Evolutionary conservation across 768 basidiomycete species (phyloP), one percentile per base, ranked within the genome.

Genomic region (Boletus pseudopeckii): DNA sequence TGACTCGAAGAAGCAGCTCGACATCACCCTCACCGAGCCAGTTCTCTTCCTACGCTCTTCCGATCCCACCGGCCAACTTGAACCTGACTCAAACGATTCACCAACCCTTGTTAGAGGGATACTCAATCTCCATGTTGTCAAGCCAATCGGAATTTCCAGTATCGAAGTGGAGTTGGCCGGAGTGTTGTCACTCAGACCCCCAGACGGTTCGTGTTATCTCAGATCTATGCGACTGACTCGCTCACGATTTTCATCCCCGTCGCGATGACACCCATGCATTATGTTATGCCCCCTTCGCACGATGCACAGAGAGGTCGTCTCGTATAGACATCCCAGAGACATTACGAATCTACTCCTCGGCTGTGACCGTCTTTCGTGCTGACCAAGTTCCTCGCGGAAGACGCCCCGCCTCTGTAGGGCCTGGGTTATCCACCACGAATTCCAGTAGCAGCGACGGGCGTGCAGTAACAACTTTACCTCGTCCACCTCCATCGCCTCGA

Each of bases 121-220:
- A 4, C 74, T 90, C 52, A 81, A 80, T 3, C 71, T 90, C 24
- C 74, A 77, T 33, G 72, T 90, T 18, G 73, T 72, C 32, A 97
- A 97, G 68, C 86, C 95, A 1, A 93, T 84, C 49, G 84, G 81
- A 61, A 88, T 99, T 57, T 86, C 88, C 37, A 90, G 82, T 59
- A 94, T 99, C 48, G 86, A 88, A 48, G 77, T 95, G 40, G 85
- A 88, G 65, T 72, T 98, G 28, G 75, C 82, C 30, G 95, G 90
- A 4, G 83, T 78, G 51, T 75, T 83, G 15, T 71, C 79, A 38
- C 13, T 48, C 36, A 14, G 15, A 84, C 85, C 7, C 80, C 86
- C 90, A 13, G 96, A 98, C 78, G 92, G 96, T 93, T 50, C 45
- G 81, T 70, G 10, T 49, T 7, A 66, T 45, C 36, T 20, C 34